These are phyloP conservation scores for Trichoderma polysporum DNA, from an alignment of 2,329 filamentous ascomycete genomes.

Conservation along the genomic window DNA sequence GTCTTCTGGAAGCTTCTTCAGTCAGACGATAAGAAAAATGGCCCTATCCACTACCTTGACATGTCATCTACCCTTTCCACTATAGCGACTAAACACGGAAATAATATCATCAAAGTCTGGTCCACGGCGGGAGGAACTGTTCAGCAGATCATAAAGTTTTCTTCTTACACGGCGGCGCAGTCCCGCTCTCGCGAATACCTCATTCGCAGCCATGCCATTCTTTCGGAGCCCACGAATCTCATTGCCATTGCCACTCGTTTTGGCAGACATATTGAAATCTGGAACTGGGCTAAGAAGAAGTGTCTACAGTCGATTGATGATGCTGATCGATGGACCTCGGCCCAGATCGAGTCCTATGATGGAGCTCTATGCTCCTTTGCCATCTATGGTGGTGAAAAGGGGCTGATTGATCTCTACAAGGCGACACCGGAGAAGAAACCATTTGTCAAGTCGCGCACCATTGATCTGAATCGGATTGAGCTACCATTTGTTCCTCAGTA, in stretches of 20 bases:
- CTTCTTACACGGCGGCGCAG: constrained; percentile 40
- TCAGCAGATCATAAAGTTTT: constrained; percentile 46
- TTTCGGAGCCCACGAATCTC: constrained; percentile 40
- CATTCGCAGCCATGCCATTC: constrained; percentile 43
- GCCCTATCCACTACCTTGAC: constrained; percentile 38
- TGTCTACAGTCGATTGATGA: constrained; percentile 40
- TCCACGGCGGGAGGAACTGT: constrained; percentile 78
- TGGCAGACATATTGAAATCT: constrained; percentile 41
- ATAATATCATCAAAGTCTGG: constrained; percentile 90
- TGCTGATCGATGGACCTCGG: constrained; percentile 41
- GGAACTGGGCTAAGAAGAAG: constrained; percentile 42
- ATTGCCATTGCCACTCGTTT: constrained; percentile 42
- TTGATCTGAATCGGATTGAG: constrained; percentile 37
- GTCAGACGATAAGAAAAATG: constrained; percentile 33
- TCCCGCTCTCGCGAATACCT: constrained; percentile 42
- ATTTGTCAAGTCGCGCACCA: constrained; percentile 36
- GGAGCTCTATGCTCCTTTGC: constrained; percentile 36
- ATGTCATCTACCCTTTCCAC: constrained; percentile 35
- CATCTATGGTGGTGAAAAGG: constrained; percentile 35
- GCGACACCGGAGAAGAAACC: constrained; percentile 38
- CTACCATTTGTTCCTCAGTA: constrained; percentile 41
- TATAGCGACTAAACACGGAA: constrained; percentile 39
- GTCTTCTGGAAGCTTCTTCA: constrained; percentile 28
- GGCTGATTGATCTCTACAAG: constrained; percentile 37
- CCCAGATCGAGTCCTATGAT: constrained; percentile 38